phyloP scores from a whole-genome alignment of 2,329 filamentous ascomycete genomes.

The Fusarium globosum region DNA sequence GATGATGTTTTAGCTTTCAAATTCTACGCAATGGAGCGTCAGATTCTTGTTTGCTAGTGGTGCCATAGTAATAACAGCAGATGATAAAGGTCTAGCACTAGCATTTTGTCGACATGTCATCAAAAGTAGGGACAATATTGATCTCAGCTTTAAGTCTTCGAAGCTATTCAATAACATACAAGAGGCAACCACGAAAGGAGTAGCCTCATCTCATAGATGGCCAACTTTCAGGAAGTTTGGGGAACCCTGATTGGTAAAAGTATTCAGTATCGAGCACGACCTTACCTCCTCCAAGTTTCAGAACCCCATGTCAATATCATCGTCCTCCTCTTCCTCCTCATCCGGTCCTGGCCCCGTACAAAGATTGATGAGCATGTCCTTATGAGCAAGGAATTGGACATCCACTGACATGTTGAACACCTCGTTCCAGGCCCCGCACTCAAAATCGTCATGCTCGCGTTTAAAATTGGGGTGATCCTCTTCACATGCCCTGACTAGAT shows the following conservation, averaged over 20 bases:
- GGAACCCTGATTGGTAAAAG: accelerated
- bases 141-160: no score
- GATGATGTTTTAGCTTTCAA: background rate
- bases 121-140: accelerated
- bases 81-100: background rate
- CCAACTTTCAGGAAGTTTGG: background rate
- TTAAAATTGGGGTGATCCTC: background rate
- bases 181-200: accelerated
- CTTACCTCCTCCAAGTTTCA: background rate
- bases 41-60: background rate
- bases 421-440: background rate
- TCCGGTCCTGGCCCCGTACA: background rate
- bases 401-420: accelerated
- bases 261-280: background rate
- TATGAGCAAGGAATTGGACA: background rate
- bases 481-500: background rate
- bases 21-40: accelerated
- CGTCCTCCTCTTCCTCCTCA: background rate
- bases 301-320: background rate
- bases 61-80: accelerated
- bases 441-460: background rate
- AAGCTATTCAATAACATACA: no score
- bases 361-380: background rate
- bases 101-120: background rate
- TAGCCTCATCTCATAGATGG: background rate